Evolutionary conservation across 1,284 basidiomycete genomes (phyloP).

Genomic region (Puccinia polysora): DNA sequence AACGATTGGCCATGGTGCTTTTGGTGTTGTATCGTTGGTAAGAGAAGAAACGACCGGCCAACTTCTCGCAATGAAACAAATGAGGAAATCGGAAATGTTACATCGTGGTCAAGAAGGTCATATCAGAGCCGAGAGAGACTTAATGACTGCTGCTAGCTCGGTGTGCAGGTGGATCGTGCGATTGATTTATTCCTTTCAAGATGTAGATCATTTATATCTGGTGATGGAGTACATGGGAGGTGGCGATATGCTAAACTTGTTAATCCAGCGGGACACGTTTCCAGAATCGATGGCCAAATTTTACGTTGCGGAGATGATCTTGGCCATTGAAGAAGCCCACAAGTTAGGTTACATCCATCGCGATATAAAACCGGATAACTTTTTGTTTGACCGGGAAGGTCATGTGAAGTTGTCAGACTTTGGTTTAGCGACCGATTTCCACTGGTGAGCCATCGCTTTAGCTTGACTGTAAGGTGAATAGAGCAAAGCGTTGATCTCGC

Average conservation of each 20-base stretch:
- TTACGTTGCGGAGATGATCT: conserved; percentile 95
- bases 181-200: conserved; percentile 81
- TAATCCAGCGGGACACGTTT: conserved; percentile 90
- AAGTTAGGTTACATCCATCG: conserved; percentile 92
- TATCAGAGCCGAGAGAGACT: conserved; percentile 81
- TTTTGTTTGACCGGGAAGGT: conserved; percentile 84
- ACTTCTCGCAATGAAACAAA: conserved; percentile 94
- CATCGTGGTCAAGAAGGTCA: conserved; percentile 97
- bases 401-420: conserved; percentile 95
- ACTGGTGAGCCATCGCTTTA: conserved; percentile 35
- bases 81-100: conserved; percentile 93
- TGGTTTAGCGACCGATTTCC: conserved; percentile 70
- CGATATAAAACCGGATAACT: conserved; percentile 95
- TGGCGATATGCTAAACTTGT: conserved; percentile 86
- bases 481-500: not conserved
- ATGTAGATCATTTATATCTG: conserved; percentile 84
- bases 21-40: conserved; percentile 91
- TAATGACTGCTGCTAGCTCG: conserved; percentile 66
- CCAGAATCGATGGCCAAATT: conserved; percentile 89
- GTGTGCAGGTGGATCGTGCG: conserved; percentile 84
- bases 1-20: conserved; percentile 94
- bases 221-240: conserved; percentile 71
- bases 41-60: conserved; percentile 71
- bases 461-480: not conserved
- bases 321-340: conserved; percentile 92